Percentiles rank a stretch among this genome's conserved stretches.
Conservation (phyloP, 2,329 filamentous ascomycete genomes). For the Tothia fuscella region DNA sequence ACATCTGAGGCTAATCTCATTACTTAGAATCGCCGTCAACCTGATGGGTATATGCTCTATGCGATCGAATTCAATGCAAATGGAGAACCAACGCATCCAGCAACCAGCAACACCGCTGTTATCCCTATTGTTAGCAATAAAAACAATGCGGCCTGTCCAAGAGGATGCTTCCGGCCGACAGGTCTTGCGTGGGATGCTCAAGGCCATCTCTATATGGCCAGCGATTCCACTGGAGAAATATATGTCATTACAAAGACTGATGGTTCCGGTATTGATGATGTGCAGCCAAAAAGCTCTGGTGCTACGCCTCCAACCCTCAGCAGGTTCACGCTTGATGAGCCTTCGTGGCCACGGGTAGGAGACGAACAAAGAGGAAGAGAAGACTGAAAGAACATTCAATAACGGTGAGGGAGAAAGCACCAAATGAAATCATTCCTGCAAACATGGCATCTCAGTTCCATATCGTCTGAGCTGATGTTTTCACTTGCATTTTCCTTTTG, state of each 20-base stretch:
- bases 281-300: background rate
- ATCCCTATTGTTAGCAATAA: conserved; percentile 44
- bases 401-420: too few relatives aligned
- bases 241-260: conserved; percentile 36
- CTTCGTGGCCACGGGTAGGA: too few relatives aligned
- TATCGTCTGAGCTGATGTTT: too few relatives aligned
- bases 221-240: conserved; percentile 53
- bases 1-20: too few relatives aligned
- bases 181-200: conserved; percentile 40
- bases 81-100: conserved; percentile 32
- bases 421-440: too few relatives aligned
- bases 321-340: too few relatives aligned
- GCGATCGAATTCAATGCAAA: conserved; percentile 34
- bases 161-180: conserved; percentile 50
- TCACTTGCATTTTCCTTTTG: too few relatives aligned
- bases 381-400: too few relatives aligned
- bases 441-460: too few relatives aligned
- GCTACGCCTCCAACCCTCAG: conserved; percentile 11
- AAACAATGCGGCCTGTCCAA: conserved; percentile 42
- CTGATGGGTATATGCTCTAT: conserved; percentile 40
- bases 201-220: conserved; percentile 49
- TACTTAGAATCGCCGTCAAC: conserved; percentile 32
- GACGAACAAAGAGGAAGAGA: too few relatives aligned
- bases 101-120: conserved; percentile 37
- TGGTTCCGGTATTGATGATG: conserved; percentile 15